Conservation (phyloP, 2,329 filamentous ascomycete genomes). For the Achaetomium macrosporum region DNA sequence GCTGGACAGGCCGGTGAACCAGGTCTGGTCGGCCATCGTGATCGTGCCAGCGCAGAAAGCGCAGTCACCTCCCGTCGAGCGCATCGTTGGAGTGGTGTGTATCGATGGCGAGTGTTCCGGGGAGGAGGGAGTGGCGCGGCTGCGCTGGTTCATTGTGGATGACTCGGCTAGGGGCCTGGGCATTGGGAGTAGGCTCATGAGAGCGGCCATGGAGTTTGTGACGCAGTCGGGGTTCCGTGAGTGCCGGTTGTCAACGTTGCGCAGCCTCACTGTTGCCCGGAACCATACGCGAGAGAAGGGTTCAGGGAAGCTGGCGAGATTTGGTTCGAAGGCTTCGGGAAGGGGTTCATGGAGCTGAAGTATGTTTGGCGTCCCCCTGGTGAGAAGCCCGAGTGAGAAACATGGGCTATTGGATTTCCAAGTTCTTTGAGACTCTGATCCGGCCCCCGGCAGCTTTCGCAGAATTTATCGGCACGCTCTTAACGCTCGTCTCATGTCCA, state of each 20-base stretch:
- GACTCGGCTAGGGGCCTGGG: constrained; percentile 22
- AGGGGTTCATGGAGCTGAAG: constrained; percentile 12
- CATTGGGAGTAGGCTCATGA: constrained; percentile 25
- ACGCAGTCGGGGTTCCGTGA: constrained; percentile 21
- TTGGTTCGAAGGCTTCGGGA: constrained; percentile 16
- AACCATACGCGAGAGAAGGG: constrained; percentile 26
- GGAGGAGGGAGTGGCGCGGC: constrained; percentile 18
- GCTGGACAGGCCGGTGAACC: constrained; percentile 22
- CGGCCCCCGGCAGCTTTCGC: no score
- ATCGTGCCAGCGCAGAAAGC: neutral
- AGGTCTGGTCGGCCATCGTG: constrained; percentile 27
- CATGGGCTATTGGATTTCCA: neutral
- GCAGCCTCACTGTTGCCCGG: constrained; percentile 22
- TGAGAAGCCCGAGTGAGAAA: neutral
- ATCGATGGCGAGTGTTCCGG: constrained; percentile 25
- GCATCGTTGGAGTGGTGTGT: constrained; percentile 27
- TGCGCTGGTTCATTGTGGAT: constrained; percentile 30
- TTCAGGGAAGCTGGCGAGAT: constrained; percentile 22
- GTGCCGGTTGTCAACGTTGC: constrained; percentile 24
- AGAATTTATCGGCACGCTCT: no score
- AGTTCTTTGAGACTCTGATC: neutral
- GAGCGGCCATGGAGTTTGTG: constrained; percentile 26
- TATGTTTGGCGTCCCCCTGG: constrained; percentile 19
- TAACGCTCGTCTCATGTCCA: no score
- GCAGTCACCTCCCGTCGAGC: constrained; percentile 7